These are phyloP conservation scores for Nepenthes mirabilis DNA, from an alignment of 148 eudicot species.

Conservation along the genomic window DNA sequence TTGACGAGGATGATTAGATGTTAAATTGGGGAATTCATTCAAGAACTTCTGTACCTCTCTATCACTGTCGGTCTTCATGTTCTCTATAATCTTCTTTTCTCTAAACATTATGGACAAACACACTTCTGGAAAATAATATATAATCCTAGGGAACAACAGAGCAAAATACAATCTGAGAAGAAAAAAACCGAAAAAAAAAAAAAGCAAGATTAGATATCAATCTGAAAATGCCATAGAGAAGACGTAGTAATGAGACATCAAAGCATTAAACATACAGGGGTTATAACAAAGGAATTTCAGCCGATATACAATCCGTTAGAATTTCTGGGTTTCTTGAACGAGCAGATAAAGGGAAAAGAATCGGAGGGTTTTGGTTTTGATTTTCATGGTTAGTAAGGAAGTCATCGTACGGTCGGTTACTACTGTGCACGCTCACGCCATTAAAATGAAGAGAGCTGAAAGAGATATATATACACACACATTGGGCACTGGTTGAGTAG, in stretches of 20 bases:
- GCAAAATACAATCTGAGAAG: slow-evolving; percentile 1
- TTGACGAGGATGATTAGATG: slow-evolving; percentile 12
- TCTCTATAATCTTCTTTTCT: slow-evolving; percentile 11
- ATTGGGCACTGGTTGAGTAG: background rate
- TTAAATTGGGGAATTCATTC: slow-evolving; percentile 19
- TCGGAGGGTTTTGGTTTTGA: slow-evolving; percentile 7
- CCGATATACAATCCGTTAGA: slow-evolving; percentile 1
- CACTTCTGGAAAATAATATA: background rate
- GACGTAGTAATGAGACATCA: slow-evolving; percentile 1
- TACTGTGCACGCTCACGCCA: slow-evolving; percentile 44
- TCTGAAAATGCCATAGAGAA: slow-evolving; percentile 4
- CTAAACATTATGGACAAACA: slow-evolving; percentile 13
- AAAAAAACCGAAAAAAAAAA: slow-evolving; percentile 9
- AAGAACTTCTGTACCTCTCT: slow-evolving; percentile 19
- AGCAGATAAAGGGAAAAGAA: slow-evolving; percentile 4
- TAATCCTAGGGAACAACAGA: background rate
- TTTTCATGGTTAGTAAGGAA: slow-evolving; percentile 20
- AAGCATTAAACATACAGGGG: slow-evolving; percentile 12
- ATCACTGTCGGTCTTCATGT: slow-evolving; percentile 13
- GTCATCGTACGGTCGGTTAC: slow-evolving; percentile 21
- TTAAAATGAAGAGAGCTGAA: slow-evolving; percentile 30
- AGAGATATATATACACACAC: slow-evolving; percentile 11
- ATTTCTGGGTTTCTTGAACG: slow-evolving; percentile 7
- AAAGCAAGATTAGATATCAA: slow-evolving; percentile 26
- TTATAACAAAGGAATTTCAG: slow-evolving; percentile 6